These are phyloP conservation scores for Pterulicium gracile DNA, from an alignment of 1,284 basidiomycete genomes.

Conservation along the genomic window DNA sequence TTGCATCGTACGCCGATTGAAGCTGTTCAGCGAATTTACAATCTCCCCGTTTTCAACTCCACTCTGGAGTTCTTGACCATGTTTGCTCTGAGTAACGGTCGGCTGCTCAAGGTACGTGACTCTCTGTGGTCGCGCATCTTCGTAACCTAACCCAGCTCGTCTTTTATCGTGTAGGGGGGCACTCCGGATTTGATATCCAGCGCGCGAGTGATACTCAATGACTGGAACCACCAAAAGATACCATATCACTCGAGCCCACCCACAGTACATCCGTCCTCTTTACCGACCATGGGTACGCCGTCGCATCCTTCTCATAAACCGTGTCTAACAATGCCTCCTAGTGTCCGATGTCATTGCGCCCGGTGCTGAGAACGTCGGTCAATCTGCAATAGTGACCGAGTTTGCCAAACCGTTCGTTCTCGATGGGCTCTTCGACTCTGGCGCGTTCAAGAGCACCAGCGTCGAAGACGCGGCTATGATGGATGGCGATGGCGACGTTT, in stretches of 20 bases:
- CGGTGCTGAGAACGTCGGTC: conserved; percentile 65
- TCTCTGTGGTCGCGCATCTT: too few relatives aligned
- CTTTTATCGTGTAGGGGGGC: conserved; percentile 63
- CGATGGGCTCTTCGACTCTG: conserved; percentile 67
- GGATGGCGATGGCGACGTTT: conserved; percentile 26
- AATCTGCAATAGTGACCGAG: conserved; percentile 55
- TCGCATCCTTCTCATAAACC: neutral
- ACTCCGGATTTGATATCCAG: conserved; percentile 82
- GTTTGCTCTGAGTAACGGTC: conserved; percentile 79
- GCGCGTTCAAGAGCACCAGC: conserved; percentile 38
- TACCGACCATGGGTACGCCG: conserved; percentile 40
- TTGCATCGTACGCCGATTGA: conserved; percentile 55
- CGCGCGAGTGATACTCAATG: conserved; percentile 78
- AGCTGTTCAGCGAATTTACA: conserved; percentile 76
- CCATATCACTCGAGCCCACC: conserved; percentile 83
- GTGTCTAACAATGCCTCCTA: neutral
- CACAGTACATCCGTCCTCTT: conserved; percentile 59
- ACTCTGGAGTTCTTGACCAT: conserved; percentile 86
- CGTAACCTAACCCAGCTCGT: too few relatives aligned
- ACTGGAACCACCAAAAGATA: conserved; percentile 97
- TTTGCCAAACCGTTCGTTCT: conserved; percentile 68
- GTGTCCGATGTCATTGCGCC: conserved; percentile 33
- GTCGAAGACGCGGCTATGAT: conserved; percentile 25
- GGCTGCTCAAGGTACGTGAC: conserved; percentile 60
- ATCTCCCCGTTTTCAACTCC: conserved; percentile 62